phyloP scores from a whole-genome alignment of 2,329 filamentous ascomycete genomes.

The Fusarium dlaminii region DNA sequence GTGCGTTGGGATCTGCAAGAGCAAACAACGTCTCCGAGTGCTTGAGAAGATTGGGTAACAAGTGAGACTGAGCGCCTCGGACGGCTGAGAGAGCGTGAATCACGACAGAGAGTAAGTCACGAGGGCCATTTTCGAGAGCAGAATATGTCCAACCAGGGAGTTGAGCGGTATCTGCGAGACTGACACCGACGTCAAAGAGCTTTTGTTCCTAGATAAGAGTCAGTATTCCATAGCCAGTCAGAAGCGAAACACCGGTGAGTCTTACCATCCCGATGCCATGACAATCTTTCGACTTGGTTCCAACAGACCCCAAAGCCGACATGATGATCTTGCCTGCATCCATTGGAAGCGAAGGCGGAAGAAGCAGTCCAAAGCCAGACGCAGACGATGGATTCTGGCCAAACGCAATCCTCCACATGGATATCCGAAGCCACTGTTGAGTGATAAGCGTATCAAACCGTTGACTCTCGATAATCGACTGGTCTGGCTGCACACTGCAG shows the following conservation, averaged over 20 bases:
- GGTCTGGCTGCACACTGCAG: slow-evolving; percentile 39
- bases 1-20: slow-evolving; percentile 12
- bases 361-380: slow-evolving; percentile 25
- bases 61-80: slow-evolving; percentile 41
- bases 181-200: slow-evolving; percentile 46
- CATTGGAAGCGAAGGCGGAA: slow-evolving; percentile 39
- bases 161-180: slow-evolving; percentile 42
- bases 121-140: slow-evolving; percentile 41
- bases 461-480: slow-evolving; percentile 46
- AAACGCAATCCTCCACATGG: slow-evolving; percentile 46
- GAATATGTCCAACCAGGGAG: slow-evolving; percentile 31
- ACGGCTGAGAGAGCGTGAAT: slow-evolving; percentile 39
- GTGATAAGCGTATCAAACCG: slow-evolving; percentile 47
- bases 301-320: slow-evolving; percentile 39
- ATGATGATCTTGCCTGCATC: slow-evolving; percentile 46
- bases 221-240: rapidly evolving
- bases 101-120: slow-evolving; percentile 43
- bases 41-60: slow-evolving; percentile 42
- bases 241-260: rapidly evolving
- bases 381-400: slow-evolving; percentile 39
- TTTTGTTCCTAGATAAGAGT: slow-evolving; percentile 42
- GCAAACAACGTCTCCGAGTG: slow-evolving; percentile 34
- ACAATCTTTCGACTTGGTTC: slow-evolving; percentile 43
- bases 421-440: slow-evolving; percentile 46
- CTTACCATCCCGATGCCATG: slow-evolving; percentile 47